Base-by-base conservation (phyloP, 768 basidiomycete species). In the Rhizopogon vinicolor region DNA sequence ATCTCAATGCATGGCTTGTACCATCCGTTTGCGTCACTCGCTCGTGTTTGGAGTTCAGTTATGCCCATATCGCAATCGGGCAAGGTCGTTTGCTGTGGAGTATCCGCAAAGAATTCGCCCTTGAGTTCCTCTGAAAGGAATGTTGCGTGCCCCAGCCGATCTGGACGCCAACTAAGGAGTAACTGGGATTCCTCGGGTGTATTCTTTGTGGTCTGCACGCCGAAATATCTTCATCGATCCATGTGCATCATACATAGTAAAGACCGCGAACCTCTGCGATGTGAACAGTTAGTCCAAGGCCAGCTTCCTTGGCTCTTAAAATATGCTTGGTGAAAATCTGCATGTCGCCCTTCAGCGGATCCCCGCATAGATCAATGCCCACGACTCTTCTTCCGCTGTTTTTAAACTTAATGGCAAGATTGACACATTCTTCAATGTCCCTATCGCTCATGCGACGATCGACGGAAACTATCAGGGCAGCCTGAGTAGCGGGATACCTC, bases 301-400 rank as follows among this genome's bases (percentile, higher is more conserved):
- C 89, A 1, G 78, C 83, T 39, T 65, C 73, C 54, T 79, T 83
- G 1, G 81, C 88, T 44, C 72, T 69, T 10, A 66, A 68, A 62
- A 92, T 82, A 56, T 81, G 74, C 22, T 71, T 70, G 16, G 67
- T 73, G 57, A 88, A 85, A 2, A 63, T 60, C 3, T 70, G 64
- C 65, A 88, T 78, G 59, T 85, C 74, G 0, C 89, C 87, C 52
- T 77, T 75, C 52, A 60, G 64, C 1, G 91, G 91, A 68, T 91
- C 80, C 0, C 91, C 91, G 60, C 91, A 93, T 2, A 94, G 68
- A 68, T 94, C 91, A 3, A 94, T 70, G 4, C 89, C 91, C 1
- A 92, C 85, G 3, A 93, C 74, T 7, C 84, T 74, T 45, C 84
- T 70, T 0, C 89, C 87, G 39, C 76, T 77, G 3, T 65, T 50